phyloP scores from a whole-genome alignment of 148 eudicot species.

The Oxyria digyna region DNA sequence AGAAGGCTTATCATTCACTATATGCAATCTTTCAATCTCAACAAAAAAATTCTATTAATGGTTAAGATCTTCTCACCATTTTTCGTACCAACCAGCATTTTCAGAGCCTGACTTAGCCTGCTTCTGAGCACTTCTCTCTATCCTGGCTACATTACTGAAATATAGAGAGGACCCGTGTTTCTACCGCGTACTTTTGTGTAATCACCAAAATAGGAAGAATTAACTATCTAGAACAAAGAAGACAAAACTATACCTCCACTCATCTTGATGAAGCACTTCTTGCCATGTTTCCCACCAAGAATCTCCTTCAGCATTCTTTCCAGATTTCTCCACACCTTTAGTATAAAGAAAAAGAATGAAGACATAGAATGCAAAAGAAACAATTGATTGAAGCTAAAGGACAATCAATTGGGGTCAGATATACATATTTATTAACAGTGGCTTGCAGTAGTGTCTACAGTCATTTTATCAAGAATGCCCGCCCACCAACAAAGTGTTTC shows the following conservation, averaged over 20 bases:
- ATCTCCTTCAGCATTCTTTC: conserved; percentile 92
- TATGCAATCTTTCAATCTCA: not conserved
- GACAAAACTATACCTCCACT: conserved; percentile 65
- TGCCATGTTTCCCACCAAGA: conserved; percentile 99
- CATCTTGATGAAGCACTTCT: conserved; percentile 97
- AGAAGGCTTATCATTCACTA: not conserved
- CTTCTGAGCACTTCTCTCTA: conserved; percentile 94
- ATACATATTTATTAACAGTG: not conserved
- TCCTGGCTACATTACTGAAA: conserved; percentile 86
- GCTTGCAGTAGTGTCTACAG: not conserved
- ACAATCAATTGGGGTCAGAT: not conserved
- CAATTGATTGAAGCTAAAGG: not conserved
- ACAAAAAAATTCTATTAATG: not conserved
- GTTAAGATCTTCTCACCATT: conserved; percentile 46
- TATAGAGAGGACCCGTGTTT: conserved; percentile 7
- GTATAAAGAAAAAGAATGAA: conserved; percentile 4
- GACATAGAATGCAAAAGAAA: not conserved
- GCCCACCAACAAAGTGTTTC: conserved; percentile 1
- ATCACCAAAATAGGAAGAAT: not conserved
- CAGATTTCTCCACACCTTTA: conserved; percentile 90
- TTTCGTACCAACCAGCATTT: conserved; percentile 98
- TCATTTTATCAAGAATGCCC: not conserved
- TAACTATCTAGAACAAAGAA: not conserved
- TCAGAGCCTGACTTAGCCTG: conserved; percentile 97
- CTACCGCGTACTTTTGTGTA: not conserved